A percentile compares a stretch with the other conserved stretches of the same genome.
Conservation (phyloP, 1,284 basidiomycete species). For the Stereum hirsutum region DNA sequence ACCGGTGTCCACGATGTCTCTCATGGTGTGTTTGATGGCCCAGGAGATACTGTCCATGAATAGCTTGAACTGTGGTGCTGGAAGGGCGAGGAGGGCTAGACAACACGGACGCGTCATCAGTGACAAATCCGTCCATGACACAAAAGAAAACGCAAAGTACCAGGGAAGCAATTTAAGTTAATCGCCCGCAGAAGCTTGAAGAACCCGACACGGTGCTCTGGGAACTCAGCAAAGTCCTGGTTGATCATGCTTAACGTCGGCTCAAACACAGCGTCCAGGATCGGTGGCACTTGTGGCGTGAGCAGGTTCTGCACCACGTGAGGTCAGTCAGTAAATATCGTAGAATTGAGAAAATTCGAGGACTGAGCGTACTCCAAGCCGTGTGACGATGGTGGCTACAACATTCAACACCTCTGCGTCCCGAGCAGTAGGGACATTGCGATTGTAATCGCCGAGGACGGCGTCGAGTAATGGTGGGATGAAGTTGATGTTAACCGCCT, state of each 20-base stretch:
- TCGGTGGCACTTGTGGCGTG: constrained; percentile 92
- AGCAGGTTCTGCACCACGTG: constrained; percentile 51
- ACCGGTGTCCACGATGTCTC: constrained; percentile 96
- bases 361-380: constrained; percentile 62
- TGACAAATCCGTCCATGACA: constrained; percentile 1
- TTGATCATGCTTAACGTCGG: constrained; percentile 99
- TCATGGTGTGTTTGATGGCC: constrained; percentile 99
- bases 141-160: constrained; percentile 31
- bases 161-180: constrained; percentile 94
- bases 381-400: constrained; percentile 92
- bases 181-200: constrained; percentile 94
- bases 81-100: constrained; percentile 79
- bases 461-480: constrained; percentile 96
- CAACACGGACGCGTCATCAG: constrained; percentile 8
- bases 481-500: constrained; percentile 85
- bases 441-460: constrained; percentile 93
- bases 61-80: constrained; percentile 92
- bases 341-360: no score
- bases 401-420: constrained; percentile 98
- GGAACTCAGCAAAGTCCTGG: constrained; percentile 97
- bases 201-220: constrained; percentile 96
- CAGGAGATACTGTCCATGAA: constrained; percentile 99
- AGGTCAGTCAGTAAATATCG: constrained; percentile 2
- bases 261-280: constrained; percentile 96
- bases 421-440: constrained; percentile 88